Percentiles rank a stretch among this genome's conserved stretches.
phyloP scores from a whole-genome alignment of 2,329 filamentous ascomycete genomes.

The Geosmithia morbida region DNA sequence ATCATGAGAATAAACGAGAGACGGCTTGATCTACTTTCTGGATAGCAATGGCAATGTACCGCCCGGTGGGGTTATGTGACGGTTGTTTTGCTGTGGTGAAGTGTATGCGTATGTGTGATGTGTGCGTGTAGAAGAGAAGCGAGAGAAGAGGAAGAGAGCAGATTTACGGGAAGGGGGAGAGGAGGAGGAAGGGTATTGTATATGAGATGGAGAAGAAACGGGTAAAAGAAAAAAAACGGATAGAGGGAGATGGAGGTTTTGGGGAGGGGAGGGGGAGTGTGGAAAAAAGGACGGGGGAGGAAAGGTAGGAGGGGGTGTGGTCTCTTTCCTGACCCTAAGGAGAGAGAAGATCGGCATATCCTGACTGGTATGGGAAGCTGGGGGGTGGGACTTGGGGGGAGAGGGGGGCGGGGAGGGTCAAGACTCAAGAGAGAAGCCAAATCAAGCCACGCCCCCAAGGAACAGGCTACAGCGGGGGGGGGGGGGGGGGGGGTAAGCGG shows the following conservation, averaged over 20 bases:
- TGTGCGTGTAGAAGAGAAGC: neutral
- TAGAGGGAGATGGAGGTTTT: constrained; percentile 1
- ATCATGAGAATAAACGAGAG: too few species aligned
- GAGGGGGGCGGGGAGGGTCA: neutral
- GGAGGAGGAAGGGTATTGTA: neutral
- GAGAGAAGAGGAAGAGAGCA: neutral
- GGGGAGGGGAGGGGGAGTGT: neutral
- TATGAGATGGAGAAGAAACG: constrained; percentile 1
- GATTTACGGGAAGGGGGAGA: neutral
- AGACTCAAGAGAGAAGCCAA: neutral
- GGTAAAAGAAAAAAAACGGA: constrained; percentile 1
- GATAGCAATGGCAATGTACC: too few species aligned
- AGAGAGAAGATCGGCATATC: too few species aligned
- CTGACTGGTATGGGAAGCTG: too few species aligned
- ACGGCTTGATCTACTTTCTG: too few species aligned
- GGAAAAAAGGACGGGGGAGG: neutral
- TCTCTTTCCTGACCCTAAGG: too few species aligned
- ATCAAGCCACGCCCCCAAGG: too few species aligned
- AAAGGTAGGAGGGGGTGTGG: neutral
- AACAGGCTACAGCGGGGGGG: too few species aligned
- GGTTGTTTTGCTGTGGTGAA: neutral
- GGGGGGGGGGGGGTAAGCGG: neutral
- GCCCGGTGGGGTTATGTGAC: too few species aligned
- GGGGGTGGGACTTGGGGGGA: neutral
- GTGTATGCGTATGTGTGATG: too few species aligned